Percentiles rank a stretch among this genome's conserved stretches.
Conservation (phyloP, 768 basidiomycete genomes). For the Macrolepiota fuliginosa region DNA sequence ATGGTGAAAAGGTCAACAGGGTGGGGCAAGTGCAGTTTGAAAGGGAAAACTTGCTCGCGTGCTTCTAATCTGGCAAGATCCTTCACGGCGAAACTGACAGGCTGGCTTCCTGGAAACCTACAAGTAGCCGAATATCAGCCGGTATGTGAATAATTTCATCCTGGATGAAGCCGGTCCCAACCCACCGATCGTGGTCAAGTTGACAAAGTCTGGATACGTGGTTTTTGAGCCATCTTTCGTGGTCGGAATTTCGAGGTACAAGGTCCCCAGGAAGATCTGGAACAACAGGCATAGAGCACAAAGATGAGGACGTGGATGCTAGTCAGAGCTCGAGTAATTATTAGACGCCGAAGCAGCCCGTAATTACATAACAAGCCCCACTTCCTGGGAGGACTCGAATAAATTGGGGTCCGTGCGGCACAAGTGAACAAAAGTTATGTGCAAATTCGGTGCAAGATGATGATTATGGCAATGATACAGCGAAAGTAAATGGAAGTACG, state of each 20-base stretch:
- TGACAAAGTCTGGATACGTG: conserved; percentile 65
- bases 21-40: neutral
- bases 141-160: neutral
- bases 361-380: conserved; percentile 17
- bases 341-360: neutral
- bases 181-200: conserved; percentile 63
- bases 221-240: conserved; percentile 63
- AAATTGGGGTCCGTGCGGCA: neutral
- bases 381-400: neutral
- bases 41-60: conserved; percentile 63
- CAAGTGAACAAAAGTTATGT: neutral
- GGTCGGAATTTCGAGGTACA: conserved; percentile 52
- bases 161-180: conserved; percentile 12
- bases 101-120: conserved; percentile 96
- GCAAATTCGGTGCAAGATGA: conserved; percentile 21
- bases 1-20: conserved; percentile 1
- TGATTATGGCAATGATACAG: conserved; percentile 30
- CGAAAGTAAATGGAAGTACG: conserved; percentile 14
- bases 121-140: conserved; percentile 14
- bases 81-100: conserved; percentile 77
- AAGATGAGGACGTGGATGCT: neutral
- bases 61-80: conserved; percentile 77
- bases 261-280: conserved; percentile 71
- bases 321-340: neutral
- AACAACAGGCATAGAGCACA: conserved; percentile 47